phyloP scores from a whole-genome alignment of 139 green algal species.

The Tetraselmis striata region DNA sequence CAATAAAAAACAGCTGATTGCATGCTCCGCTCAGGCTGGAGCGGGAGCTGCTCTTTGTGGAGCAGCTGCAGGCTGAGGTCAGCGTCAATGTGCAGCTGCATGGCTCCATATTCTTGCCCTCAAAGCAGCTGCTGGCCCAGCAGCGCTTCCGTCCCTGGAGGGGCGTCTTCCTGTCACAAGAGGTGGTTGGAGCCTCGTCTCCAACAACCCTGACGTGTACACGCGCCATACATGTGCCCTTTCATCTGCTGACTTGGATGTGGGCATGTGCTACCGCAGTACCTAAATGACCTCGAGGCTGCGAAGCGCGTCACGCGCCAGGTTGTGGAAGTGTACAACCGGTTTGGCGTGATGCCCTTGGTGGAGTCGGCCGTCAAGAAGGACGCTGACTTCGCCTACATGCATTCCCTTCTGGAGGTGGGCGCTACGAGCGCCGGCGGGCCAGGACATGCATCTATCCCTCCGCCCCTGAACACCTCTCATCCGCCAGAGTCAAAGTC shows the following conservation, averaged over 20 bases:
- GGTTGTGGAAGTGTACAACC: neutral
- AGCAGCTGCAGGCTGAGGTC: neutral
- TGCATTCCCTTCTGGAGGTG: constrained; percentile 1
- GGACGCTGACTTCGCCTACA: neutral
- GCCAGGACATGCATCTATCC: no score
- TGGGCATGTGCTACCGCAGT: neutral
- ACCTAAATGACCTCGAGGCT: neutral
- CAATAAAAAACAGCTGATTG: no score
- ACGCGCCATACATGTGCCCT: no score
- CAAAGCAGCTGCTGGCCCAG: constrained; percentile 11
- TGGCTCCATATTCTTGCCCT: constrained; percentile 4
- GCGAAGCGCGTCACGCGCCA: neutral
- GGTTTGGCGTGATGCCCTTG: neutral
- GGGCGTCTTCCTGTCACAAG: neutral
- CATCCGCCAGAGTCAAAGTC: no score
- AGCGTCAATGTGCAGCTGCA: neutral
- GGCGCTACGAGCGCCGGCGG: no score
- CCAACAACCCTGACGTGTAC: no score
- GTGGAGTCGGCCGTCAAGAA: constrained; percentile 4
- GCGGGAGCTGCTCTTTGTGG: neutral
- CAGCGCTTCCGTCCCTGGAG: constrained; percentile 6
- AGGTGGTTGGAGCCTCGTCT: no score
- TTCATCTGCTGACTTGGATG: no score
- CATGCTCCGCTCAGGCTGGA: neutral
- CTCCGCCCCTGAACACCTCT: no score